A percentile compares a stretch with the other conserved stretches of the same genome.
phyloP scores from a whole-genome alignment of 2,329 filamentous ascomycete genomes.

The Colletotrichum sp. region DNA sequence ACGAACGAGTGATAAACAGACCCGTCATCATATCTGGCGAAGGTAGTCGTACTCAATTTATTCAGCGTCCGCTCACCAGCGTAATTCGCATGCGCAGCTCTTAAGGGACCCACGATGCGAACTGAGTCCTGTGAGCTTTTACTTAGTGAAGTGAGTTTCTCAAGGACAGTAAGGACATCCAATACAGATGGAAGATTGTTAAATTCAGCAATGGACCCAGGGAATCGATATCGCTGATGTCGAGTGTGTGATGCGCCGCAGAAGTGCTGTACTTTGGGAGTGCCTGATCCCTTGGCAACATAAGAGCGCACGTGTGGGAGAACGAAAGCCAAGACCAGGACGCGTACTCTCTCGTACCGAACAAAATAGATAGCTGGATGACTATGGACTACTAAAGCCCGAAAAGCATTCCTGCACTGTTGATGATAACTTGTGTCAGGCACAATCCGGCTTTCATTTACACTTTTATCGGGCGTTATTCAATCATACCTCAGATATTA shows the following conservation, averaged over 20 bases:
- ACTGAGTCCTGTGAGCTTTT: neutral
- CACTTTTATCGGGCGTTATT: neutral
- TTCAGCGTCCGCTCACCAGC: neutral
- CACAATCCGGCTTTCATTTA: neutral
- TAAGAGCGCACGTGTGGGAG: neutral
- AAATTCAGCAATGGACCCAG: neutral
- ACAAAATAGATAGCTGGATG: neutral
- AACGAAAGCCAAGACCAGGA: neutral
- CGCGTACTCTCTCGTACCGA: neutral
- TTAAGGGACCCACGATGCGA: neutral
- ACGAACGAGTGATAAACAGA: neutral
- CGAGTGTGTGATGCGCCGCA: neutral
- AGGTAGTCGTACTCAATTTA: neutral
- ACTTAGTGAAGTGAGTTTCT: neutral
- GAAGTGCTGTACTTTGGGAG: neutral
- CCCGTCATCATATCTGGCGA: neutral
- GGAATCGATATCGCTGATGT: neutral
- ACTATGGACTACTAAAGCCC: neutral
- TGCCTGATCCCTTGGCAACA: neutral
- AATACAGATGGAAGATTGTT: fast-evolving
- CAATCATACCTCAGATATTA: neutral
- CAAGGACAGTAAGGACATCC: neutral
- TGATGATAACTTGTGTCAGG: neutral
- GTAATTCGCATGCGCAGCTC: neutral
- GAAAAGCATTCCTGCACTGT: neutral